Base-by-base conservation (phyloP, 176 grass and related monocot genomes). In the Carex scoparia region DNA sequence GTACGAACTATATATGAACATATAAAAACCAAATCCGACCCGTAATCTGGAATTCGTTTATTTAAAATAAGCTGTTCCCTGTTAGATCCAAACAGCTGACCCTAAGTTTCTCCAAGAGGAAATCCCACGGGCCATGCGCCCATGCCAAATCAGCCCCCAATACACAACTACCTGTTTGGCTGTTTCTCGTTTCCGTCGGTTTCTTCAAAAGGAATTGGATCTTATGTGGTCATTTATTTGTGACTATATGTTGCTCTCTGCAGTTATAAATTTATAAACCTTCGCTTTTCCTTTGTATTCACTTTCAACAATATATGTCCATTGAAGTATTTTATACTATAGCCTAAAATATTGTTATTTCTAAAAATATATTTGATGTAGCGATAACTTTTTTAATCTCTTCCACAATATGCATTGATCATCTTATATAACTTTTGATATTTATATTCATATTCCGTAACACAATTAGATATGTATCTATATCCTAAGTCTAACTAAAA, bases 141-240 rank as follows among this genome's bases (percentile, higher is more conserved):
- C 33, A 35, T 44, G 80, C 80, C 80, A 82, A 62, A 67, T 82
- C 61, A 66, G 38, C 56, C 33, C 79, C 80, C 18, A 81, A 14
- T 44, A 12, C 33, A 18, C 59, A 65, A 81, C 60, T 16, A 81
- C 79, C 59, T 10, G 78, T n/a, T n/a, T n/a, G n/a, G n/a, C n/a
- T n/a, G n/a, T 62, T 80, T 53, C 32, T 44, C 35, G 33, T 70
- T 70, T 70, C 35, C 15, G 11, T 49, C 27, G 9, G 72, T 10
- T 76, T 76, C 10, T 5, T 78, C 32, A 16, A 48, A 53, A 15
- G 42, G 23, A 83, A 10, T 9, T 4, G 42, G 81, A 83, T 83
- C n/a, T 66, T 51, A 7, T 83, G 81, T 83, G 61, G 12, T 4
- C 0, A 18, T 64, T 2, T 18, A 12, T 83, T 10, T 10, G 31